Base-by-base conservation (phyloP, 352 stramenopile species). In the Pythium biforme region DNA sequence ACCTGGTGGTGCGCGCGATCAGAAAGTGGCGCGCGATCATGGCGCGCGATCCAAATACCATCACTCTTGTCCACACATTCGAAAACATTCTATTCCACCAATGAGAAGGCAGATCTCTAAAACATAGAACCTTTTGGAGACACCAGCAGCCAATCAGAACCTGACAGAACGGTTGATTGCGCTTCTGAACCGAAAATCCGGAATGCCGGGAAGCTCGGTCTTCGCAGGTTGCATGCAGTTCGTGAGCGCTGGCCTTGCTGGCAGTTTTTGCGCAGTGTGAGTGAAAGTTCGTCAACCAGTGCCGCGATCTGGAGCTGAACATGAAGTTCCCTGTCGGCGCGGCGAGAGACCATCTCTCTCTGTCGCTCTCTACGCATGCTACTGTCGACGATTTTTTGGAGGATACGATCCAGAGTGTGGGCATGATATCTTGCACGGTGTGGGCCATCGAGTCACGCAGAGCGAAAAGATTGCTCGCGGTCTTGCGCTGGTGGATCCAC, bases 401-500 rank as follows among this genome's bases (percentile, higher is more conserved):
- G 27, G 17, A 54, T 40, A 4, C 29, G 23, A 7, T 54, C 27
- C n/a, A 54, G 19, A 0, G 22, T 19, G 22, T 19, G 10, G 46
- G 45, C 37, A 66, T 64, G 19, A 62, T 52, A 3, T 59, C 52
- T 2, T 69, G 65, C 11, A 72, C 55, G 15, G 51, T 60, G 27
- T 55, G 41, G 15, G 55, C 54, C 65, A 72, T 68, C 25, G 49
- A 53, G 25, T 69, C 59, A 4, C 65, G 54, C 11, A 72, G 55
- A n/a, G 62, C 31, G 53, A 72, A 72, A 11, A 72, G 51, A 46
- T 69, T 62, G 48, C 40, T 62, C 6, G 59, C 55, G 12, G 55
- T 69, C 62, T 72, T 72, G 43, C 65, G 65, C 65, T 72, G 65
- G 65, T 69, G 62, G 0, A 58, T 34, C 65, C 65, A 72, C 31